Conservation (phyloP, 352 stramenopile genomes). For the Phytopythium litorale region DNA sequence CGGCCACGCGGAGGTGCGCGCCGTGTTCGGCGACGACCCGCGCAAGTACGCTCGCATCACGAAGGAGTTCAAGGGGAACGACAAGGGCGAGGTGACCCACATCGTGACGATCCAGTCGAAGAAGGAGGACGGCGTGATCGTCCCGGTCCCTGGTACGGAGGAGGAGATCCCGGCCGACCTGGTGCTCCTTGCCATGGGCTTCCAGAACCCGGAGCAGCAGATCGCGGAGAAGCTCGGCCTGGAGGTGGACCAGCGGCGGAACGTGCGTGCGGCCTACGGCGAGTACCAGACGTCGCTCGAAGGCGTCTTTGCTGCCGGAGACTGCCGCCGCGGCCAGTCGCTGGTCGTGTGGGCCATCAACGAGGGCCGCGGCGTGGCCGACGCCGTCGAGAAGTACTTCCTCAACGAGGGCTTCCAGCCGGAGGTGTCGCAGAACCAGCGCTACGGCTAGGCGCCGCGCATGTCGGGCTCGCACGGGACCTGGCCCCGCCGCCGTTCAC, state of each 20-base stretch:
- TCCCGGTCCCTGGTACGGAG: slow-evolving; percentile 82
- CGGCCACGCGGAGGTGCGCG: slow-evolving; percentile 93
- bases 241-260: slow-evolving; percentile 92
- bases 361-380: slow-evolving; percentile 93
- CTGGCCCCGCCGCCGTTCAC: neutral
- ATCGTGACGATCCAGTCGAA: slow-evolving; percentile 49
- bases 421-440: slow-evolving; percentile 79
- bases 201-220: slow-evolving; percentile 92
- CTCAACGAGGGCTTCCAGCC: slow-evolving; percentile 71
- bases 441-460: slow-evolving; percentile 40
- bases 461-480: neutral
- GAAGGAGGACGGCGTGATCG: slow-evolving; percentile 68
- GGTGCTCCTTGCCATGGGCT: slow-evolving; percentile 97
- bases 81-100: slow-evolving; percentile 72
- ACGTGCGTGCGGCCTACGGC: slow-evolving; percentile 92
- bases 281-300: slow-evolving; percentile 93
- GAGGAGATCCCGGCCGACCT: slow-evolving; percentile 93
- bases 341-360: slow-evolving; percentile 99
- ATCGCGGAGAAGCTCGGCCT: slow-evolving; percentile 88
- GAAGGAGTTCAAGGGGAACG: slow-evolving; percentile 79
- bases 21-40: slow-evolving; percentile 91
- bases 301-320: slow-evolving; percentile 96
- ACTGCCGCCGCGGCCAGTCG: slow-evolving; percentile 96
- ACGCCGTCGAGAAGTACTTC: slow-evolving; percentile 84
- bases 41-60: slow-evolving; percentile 74